Evolutionary conservation across 140 eudicot genomes (phyloP), one percentile per base, ranked within the genome.

Genomic region (Flaveria floridana): DNA sequence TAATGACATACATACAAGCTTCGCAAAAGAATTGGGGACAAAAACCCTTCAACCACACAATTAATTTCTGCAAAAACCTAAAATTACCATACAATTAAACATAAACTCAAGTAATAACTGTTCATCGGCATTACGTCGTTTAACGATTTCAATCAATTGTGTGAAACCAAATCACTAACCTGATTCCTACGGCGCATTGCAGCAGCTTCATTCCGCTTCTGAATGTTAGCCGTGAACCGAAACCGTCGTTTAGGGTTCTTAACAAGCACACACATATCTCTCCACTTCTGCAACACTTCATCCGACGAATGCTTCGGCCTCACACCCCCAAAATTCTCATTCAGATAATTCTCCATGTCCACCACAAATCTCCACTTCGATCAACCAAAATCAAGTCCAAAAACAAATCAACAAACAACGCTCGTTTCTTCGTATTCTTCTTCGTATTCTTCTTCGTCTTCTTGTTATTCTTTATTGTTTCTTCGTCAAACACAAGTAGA

Each of bases 131-230:
- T 28, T 18, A 55, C 6, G 25, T 18, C 16, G 2, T 55, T 6
- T 55, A 10, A 55, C 25, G 12, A 58, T n/a, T 55, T 1, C 58
- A 51, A 51, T 15, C 68, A 62, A 64, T 7, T 64, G 48, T 14
- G 14, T 5, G n/a, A 63, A 28, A 63, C 0, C 7, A 4, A 6
- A 16, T 16, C 0, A 9, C 70, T 16, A 7, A 65, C 71, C 71
- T 95, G 92, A 77, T 95, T 95, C 26, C 92, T 79, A 23, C 92
- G 95, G 34, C 97, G 92, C 99, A 95, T 95, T 51, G 96, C 96
- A 66, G 91, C 96, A 57, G 99, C 99, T 51, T 95, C 99, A 58
- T 80, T 56, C 20, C 99, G 91, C 79, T 95, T 95, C 76, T 82
- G 70, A 39, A 95, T 76, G 48, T 95, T 91, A 20, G 99, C 99